Conservation (phyloP, 495 filamentous ascomycete genomes). For the Niebla homalea region DNA sequence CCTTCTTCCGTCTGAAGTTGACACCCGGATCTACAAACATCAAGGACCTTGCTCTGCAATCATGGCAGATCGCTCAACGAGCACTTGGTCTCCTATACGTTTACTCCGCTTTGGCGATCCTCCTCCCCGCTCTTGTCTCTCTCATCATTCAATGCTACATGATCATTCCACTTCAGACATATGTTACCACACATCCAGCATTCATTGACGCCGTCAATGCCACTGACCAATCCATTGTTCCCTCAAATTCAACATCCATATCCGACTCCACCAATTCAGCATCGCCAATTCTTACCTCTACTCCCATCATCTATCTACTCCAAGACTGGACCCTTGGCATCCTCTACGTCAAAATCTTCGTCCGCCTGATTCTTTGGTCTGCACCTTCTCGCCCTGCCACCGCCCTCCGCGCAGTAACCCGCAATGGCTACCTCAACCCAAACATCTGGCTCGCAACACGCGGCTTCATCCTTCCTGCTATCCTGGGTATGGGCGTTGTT, state of each 20-base stretch:
- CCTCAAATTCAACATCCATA: not conserved
- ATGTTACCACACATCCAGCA: conserved; percentile 29
- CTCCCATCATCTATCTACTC: conserved; percentile 72
- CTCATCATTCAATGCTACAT: conserved; percentile 78
- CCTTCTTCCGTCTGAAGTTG: conserved; percentile 11
- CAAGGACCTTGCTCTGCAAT: conserved; percentile 4
- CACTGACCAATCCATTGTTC: conserved; percentile 8
- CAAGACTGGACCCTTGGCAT: conserved; percentile 92
- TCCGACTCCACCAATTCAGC: not conserved
- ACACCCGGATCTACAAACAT: conserved; percentile 13
- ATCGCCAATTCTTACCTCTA: not conserved
- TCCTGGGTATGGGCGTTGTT: conserved; percentile 42
- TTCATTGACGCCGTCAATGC: conserved; percentile 9
- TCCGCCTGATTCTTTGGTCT: conserved; percentile 52
- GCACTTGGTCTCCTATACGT: conserved; percentile 50
- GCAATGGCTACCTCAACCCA: conserved; percentile 68
- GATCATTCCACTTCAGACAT: conserved; percentile 78
- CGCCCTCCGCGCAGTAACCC: conserved; percentile 61
- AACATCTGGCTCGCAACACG: conserved; percentile 67
- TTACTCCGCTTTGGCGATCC: conserved; percentile 51
- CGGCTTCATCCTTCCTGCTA: conserved; percentile 63
- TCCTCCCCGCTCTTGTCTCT: conserved; percentile 75
- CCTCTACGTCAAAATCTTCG: conserved; percentile 78
- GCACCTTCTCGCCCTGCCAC: conserved; percentile 53
- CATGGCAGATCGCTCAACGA: conserved; percentile 10